These are phyloP conservation scores for Scedosporium dehoogii DNA, from an alignment of 2,329 filamentous ascomycete species.

Conservation along the genomic window DNA sequence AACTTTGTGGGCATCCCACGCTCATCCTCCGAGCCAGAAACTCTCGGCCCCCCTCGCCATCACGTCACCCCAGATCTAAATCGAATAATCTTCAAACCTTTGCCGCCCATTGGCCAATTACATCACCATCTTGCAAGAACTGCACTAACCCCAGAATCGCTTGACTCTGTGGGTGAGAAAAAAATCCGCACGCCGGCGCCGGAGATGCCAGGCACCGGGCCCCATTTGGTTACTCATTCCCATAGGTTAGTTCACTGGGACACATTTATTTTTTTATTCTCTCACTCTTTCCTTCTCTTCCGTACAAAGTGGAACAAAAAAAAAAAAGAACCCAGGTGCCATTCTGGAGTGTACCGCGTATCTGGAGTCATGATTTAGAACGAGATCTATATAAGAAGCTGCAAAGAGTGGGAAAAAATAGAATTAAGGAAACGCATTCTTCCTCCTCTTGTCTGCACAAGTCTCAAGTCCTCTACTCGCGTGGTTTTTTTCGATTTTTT, in stretches of 20 bases:
- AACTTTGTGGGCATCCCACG: too few species aligned
- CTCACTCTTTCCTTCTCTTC: neutral
- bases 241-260: neutral
- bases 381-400: conserved; percentile 1
- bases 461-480: neutral
- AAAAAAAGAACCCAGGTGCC: neutral
- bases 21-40: neutral
- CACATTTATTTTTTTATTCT: neutral
- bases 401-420: neutral
- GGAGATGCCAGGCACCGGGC: neutral
- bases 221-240: neutral
- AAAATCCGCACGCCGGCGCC: neutral
- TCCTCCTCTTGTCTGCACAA: too few species aligned
- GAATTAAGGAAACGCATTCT: neutral
- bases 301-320: neutral
- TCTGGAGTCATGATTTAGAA: conserved; percentile 3
- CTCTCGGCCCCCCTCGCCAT: neutral
- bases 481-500: neutral
- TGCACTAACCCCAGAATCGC: neutral
- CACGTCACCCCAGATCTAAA: conserved; percentile 1
- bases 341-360: conserved; percentile 5
- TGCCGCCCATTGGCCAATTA: neutral
- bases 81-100: neutral
- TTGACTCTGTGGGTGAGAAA: neutral
- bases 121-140: neutral